Percentiles rank a stretch among this genome's conserved stretches.
Evolutionary conservation across 257 asterid genomes (phyloP).

Genomic region (Buddleja alternifolia): DNA sequence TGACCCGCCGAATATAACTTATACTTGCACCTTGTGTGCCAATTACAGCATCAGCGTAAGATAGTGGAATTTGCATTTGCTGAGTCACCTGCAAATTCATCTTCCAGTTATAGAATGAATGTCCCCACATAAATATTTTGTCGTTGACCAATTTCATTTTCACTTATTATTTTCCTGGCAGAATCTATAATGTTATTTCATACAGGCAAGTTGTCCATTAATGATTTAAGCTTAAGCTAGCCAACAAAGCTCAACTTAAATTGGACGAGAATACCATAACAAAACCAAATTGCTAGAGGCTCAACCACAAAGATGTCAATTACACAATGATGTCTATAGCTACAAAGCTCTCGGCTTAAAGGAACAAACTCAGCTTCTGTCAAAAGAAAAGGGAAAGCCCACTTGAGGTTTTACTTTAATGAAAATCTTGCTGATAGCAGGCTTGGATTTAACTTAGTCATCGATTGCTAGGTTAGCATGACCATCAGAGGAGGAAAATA

Average conservation of each 20-base stretch:
- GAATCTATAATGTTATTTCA: neutral
- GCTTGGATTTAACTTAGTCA: neutral
- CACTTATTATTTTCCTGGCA: neutral
- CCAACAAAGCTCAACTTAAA: conserved; percentile 10
- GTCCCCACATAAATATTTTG: neutral
- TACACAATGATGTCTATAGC: too few relatives aligned
- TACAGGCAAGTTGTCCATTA: neutral
- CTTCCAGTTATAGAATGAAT: conserved; percentile 22
- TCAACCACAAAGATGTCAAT: neutral
- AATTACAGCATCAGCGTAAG: conserved; percentile 96
- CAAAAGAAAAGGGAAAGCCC: neutral
- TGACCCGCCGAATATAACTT: conserved; percentile 88
- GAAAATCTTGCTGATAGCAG: neutral
- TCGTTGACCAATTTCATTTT: conserved; percentile 4
- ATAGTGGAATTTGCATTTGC: conserved; percentile 87
- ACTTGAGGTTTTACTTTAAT: neutral
- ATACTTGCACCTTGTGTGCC: conserved; percentile 91
- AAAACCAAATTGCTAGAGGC: neutral
- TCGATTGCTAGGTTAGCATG: too few relatives aligned
- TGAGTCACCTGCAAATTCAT: conserved; percentile 62
- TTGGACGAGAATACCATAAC: neutral
- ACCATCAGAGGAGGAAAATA: too few relatives aligned
- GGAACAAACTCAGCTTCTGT: conserved; percentile 3
- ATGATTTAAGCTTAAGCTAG: neutral
- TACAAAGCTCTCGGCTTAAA: conserved; percentile 3